Conservation (phyloP, 2,329 filamentous ascomycete species). For the Pestalotiopsis sp. region DNA sequence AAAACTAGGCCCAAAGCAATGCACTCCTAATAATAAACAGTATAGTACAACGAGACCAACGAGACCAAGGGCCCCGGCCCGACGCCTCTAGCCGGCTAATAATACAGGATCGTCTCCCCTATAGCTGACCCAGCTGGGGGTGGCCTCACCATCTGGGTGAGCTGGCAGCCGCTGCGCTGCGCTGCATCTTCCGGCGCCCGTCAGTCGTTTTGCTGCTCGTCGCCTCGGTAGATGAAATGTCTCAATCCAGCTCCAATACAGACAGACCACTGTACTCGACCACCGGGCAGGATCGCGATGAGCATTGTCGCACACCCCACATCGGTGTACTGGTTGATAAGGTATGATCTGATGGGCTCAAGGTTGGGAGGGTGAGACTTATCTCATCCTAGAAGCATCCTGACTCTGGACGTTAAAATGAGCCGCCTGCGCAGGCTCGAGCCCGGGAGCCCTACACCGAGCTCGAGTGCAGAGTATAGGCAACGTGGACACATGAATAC, state of each 20-base stretch:
- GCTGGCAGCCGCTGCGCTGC: not conserved
- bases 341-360: constrained; percentile 5
- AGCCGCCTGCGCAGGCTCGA: not conserved
- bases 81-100: not conserved
- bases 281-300: not conserved
- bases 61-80: not conserved
- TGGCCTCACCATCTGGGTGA: not conserved
- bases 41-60: not conserved
- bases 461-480: too few relatives aligned
- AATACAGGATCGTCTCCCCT: not conserved
- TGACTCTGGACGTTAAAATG: not conserved
- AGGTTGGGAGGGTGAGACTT: not conserved
- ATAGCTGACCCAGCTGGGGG: not conserved
- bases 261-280: not conserved
- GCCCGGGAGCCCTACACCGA: not conserved
- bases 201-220: not conserved
- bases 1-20: too few relatives aligned
- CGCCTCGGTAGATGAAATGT: not conserved
- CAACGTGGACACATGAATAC: not conserved
- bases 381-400: not conserved
- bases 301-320: not conserved
- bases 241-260: not conserved
- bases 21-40: too few relatives aligned
- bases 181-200: not conserved
- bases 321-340: not conserved